A percentile compares a stretch with the other conserved stretches of the same genome.
phyloP scores from a whole-genome alignment of 148 eudicot species.

The Chenopodium quinoa region DNA sequence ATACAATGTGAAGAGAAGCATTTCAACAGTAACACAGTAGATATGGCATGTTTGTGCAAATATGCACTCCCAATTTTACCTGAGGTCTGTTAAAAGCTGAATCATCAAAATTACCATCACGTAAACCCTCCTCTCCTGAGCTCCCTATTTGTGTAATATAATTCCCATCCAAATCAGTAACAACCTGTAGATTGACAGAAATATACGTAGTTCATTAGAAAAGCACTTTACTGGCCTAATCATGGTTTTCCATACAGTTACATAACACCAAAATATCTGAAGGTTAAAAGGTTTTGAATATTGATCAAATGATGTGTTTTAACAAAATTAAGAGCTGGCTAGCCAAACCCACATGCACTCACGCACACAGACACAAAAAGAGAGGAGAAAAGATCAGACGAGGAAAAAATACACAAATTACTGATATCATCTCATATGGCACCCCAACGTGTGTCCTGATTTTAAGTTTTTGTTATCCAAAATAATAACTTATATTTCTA shows the following conservation, averaged over 20 bases:
- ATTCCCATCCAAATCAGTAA: slow-evolving; percentile 87
- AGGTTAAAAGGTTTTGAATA: background rate
- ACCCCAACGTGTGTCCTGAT: background rate
- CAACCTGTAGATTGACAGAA: slow-evolving; percentile 57
- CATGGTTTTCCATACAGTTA: background rate
- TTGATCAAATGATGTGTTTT: background rate
- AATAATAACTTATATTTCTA: too few relatives aligned
- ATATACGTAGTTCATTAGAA: slow-evolving; percentile 9
- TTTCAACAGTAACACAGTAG: background rate
- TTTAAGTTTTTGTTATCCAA: background rate
- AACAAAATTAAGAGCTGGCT: background rate
- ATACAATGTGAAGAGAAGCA: too few relatives aligned
- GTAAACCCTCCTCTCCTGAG: slow-evolving; percentile 87
- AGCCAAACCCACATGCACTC: background rate
- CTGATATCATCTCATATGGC: background rate
- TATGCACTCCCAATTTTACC: slow-evolving; percentile 35
- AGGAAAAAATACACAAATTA: background rate
- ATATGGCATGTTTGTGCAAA: background rate
- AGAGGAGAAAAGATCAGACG: background rate
- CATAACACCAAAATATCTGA: background rate
- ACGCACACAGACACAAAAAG: background rate
- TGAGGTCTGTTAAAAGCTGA: slow-evolving; percentile 91
- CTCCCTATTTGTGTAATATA: slow-evolving; percentile 86
- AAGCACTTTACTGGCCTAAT: background rate
- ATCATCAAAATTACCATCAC: slow-evolving; percentile 89